Evolutionary conservation across 257 asterid species (phyloP).

Genomic region (Solanum arcanum): DNA sequence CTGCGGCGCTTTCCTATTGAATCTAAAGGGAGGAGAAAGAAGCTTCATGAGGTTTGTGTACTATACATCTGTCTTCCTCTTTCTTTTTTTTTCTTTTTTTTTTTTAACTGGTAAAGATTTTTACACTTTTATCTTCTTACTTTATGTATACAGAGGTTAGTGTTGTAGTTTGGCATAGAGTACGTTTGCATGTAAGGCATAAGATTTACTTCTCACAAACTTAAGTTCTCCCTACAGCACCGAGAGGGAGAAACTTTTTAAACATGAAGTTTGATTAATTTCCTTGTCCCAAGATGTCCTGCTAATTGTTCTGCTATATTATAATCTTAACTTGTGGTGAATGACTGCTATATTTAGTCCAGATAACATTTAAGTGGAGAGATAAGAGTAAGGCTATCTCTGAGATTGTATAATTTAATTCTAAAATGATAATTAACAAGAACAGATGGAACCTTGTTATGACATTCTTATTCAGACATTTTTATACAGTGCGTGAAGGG

Average conservation of each 20-base stretch:
- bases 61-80: neutral
- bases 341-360: neutral
- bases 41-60: slow-evolving; percentile 73
- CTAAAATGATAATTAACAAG: neutral
- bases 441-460: neutral
- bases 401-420: neutral
- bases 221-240: neutral
- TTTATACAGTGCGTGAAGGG: neutral
- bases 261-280: neutral
- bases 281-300: neutral
- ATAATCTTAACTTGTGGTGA: neutral
- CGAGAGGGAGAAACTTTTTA: neutral
- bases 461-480: neutral
- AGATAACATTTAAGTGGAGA: neutral
- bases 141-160: neutral
- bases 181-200: neutral
- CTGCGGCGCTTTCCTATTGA: slow-evolving; percentile 87
- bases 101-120: neutral
- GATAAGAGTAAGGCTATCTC: neutral
- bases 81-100: too few species aligned
- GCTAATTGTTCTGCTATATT: neutral
- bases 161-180: neutral
- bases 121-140: neutral
- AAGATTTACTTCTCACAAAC: neutral
- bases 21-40: slow-evolving; percentile 94